Evolutionary conservation across 2,329 filamentous ascomycete genomes (phyloP).

Genomic region (Onygenales sp.): DNA sequence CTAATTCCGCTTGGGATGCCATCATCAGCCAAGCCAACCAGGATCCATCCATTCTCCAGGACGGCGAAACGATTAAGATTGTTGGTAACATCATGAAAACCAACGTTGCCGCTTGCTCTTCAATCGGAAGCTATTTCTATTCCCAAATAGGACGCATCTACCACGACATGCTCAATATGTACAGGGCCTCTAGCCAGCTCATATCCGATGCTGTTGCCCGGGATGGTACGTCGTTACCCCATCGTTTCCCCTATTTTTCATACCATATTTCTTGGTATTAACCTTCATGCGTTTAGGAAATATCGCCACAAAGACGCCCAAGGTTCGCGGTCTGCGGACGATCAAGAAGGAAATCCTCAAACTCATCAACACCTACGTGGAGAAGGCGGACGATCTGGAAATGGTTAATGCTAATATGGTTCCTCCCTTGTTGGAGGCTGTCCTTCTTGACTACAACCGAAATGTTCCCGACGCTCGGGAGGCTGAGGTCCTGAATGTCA

Average conservation of each 20-base stretch:
- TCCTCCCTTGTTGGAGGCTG: constrained; percentile 86
- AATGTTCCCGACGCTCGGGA: constrained; percentile 94
- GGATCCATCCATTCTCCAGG: constrained; percentile 78
- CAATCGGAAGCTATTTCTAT: constrained; percentile 94
- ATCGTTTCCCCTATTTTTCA: background rate
- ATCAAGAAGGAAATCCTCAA: constrained; percentile 99
- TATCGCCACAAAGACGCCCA: constrained; percentile 94
- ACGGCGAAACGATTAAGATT: constrained; percentile 92
- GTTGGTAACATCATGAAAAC: constrained; percentile 99
- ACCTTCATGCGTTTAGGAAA: constrained; percentile 49
- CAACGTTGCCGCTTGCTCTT: constrained; percentile 95
- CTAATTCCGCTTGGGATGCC: constrained; percentile 88
- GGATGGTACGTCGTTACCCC: constrained; percentile 52
- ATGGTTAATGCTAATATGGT: constrained; percentile 92
- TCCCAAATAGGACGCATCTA: constrained; percentile 97
- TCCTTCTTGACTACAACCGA: constrained; percentile 91
- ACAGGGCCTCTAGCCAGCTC: constrained; percentile 87
- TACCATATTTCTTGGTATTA: background rate
- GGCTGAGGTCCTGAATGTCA: constrained; percentile 91
- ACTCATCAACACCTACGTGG: constrained; percentile 94
- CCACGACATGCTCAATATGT: constrained; percentile 98
- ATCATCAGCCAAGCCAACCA: constrained; percentile 84
- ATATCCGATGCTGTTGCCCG: constrained; percentile 86
- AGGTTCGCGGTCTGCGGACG: constrained; percentile 85
- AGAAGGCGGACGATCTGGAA: constrained; percentile 92